Evolutionary conservation across 805 yeast species (phyloP).

Genomic region (Lipomyces chichibuensis): DNA sequence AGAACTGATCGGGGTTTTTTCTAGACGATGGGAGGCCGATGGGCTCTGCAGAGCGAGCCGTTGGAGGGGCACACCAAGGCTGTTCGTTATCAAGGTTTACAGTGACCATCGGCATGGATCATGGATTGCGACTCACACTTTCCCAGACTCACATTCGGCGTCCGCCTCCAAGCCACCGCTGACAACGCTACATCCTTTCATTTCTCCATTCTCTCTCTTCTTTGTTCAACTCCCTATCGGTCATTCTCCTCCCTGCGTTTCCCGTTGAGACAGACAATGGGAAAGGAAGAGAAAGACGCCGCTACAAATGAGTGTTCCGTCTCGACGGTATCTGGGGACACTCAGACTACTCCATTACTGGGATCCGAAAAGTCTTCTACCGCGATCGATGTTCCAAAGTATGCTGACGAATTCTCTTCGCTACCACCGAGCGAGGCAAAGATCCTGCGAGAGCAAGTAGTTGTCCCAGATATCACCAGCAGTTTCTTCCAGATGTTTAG

Average conservation of each 20-base stretch:
- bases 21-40: too few relatives aligned
- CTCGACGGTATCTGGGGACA: neutral
- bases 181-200: neutral
- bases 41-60: too few relatives aligned
- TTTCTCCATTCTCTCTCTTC: neutral
- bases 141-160: neutral
- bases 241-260: neutral
- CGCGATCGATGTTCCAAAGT: constrained; percentile 19
- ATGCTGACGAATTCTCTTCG: constrained; percentile 39
- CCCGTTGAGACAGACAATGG: neutral
- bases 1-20: neutral
- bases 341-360: constrained; percentile 29
- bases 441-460: constrained; percentile 45
- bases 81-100: neutral
- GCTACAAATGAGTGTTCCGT: neutral
- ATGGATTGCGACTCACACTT: neutral
- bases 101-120: neutral
- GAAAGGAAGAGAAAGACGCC: neutral
- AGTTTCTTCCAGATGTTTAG: constrained; percentile 42
- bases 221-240: neutral
- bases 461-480: constrained; percentile 37
- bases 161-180: too few relatives aligned
- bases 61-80: too few relatives aligned
- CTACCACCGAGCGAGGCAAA: constrained; percentile 43
- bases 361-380: constrained; percentile 19